Conservation (phyloP, 257 asterid genomes). For the Echium plantagineum region DNA sequence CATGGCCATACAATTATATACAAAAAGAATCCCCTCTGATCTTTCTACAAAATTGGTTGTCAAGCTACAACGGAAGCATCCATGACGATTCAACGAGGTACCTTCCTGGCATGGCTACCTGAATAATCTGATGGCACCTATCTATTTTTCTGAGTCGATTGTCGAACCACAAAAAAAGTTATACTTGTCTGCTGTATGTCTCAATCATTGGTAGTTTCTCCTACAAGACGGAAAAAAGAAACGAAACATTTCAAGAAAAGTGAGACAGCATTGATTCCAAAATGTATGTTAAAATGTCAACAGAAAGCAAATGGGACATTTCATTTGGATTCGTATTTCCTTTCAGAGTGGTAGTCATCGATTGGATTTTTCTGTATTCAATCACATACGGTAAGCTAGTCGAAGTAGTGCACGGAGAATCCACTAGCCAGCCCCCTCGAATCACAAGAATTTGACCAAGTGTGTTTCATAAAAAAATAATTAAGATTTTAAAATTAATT, state of each 20-base stretch:
- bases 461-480: no score
- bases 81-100: background rate
- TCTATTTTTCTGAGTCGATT: background rate
- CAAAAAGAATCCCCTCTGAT: background rate
- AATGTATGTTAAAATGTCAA: background rate
- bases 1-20: background rate
- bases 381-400: no score
- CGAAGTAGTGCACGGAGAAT: no score
- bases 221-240: conserved; percentile 28
- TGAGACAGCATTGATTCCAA: background rate
- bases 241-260: background rate
- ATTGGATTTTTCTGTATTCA: no score
- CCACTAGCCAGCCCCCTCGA: no score
- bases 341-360: no score
- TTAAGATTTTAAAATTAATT: no score
- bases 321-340: no score
- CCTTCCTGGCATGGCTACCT: background rate
- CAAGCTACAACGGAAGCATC: background rate
- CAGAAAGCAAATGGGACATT: no score
- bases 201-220: conserved; percentile 52
- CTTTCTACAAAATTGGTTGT: background rate
- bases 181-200: conserved; percentile 26
- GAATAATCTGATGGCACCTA: no score
- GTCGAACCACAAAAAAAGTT: background rate
- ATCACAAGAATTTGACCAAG: no score